A percentile compares a stretch with the other conserved stretches of the same genome.
Evolutionary conservation across 2,329 filamentous ascomycete species (phyloP).

Genomic region (Rhynchosporium graminicola): DNA sequence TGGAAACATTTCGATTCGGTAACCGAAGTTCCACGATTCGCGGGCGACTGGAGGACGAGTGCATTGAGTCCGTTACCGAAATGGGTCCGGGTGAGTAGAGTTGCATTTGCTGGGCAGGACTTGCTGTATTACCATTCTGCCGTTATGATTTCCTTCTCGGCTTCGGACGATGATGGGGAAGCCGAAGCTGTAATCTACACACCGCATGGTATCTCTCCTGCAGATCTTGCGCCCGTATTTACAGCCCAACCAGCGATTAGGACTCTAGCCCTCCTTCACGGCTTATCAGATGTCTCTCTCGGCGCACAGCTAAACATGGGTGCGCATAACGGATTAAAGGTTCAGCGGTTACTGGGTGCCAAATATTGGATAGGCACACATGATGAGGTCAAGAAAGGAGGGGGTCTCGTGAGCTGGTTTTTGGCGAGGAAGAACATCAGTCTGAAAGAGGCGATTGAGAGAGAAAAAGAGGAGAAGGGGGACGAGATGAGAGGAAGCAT

Average conservation of each 20-base stretch:
- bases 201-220: slow-evolving; percentile 58
- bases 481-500: slow-evolving; percentile 17
- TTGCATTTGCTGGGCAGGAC: slow-evolving; percentile 53
- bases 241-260: slow-evolving; percentile 49
- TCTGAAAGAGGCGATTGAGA: slow-evolving; percentile 46
- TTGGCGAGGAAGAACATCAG: slow-evolving; percentile 48
- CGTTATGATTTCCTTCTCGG: slow-evolving; percentile 57
- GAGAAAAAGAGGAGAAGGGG: slow-evolving; percentile 40
- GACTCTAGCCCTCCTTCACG: slow-evolving; percentile 62
- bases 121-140: slow-evolving; percentile 63
- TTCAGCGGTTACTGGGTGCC: slow-evolving; percentile 53
- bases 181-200: slow-evolving; percentile 63
- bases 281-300: slow-evolving; percentile 61
- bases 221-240: slow-evolving; percentile 48
- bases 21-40: slow-evolving; percentile 40
- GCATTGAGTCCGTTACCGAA: slow-evolving; percentile 47
- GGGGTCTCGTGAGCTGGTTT: slow-evolving; percentile 57
- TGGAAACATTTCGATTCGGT: slow-evolving; percentile 63
- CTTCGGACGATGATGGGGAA: slow-evolving; percentile 19
- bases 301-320: slow-evolving; percentile 64
- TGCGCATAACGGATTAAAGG: slow-evolving; percentile 59
- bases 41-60: slow-evolving; percentile 39
- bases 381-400: slow-evolving; percentile 62
- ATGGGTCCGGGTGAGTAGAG: slow-evolving; percentile 62
- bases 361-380: slow-evolving; percentile 68